Conservation (phyloP, 345 rosid species). For the Capsella bursapastoris region DNA sequence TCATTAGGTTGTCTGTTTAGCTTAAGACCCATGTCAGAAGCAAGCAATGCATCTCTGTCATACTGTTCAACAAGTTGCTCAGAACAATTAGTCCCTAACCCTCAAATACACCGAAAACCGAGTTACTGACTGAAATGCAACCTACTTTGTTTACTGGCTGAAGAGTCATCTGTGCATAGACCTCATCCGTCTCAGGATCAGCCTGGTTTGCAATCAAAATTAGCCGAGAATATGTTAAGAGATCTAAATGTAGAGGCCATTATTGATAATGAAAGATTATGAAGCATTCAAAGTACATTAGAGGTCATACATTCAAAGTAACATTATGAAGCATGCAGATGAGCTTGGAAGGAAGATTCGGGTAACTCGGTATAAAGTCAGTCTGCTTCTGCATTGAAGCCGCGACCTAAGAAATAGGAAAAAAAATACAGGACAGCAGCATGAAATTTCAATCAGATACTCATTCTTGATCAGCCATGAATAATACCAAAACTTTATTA, state of each 20-base stretch:
- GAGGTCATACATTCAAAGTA: slow-evolving; percentile 61
- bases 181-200: slow-evolving; percentile 81
- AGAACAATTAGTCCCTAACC: slow-evolving; percentile 15
- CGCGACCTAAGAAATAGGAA: slow-evolving; percentile 54
- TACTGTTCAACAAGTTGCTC: slow-evolving; percentile 59
- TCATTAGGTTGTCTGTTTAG: slow-evolving; percentile 73
- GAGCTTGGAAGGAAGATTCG: slow-evolving; percentile 63
- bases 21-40: slow-evolving; percentile 89
- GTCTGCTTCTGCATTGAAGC: slow-evolving; percentile 69
- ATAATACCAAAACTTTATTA: background rate
- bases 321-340: slow-evolving; percentile 78
- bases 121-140: background rate
- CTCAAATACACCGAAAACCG: background rate
- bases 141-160: slow-evolving; percentile 62
- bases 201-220: slow-evolving; percentile 50
- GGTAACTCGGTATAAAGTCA: slow-evolving; percentile 64
- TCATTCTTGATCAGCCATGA: slow-evolving; percentile 9
- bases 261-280: background rate
- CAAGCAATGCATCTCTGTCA: slow-evolving; percentile 84
- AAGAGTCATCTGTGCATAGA: slow-evolving; percentile 80
- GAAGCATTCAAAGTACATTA: too few species aligned
- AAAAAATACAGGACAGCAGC: background rate
- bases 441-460: slow-evolving; percentile 8
- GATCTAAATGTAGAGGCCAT: slow-evolving; percentile 3
- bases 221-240: background rate